phyloP scores from a whole-genome alignment of 257 asterid species.

The Fraxinus americana region DNA sequence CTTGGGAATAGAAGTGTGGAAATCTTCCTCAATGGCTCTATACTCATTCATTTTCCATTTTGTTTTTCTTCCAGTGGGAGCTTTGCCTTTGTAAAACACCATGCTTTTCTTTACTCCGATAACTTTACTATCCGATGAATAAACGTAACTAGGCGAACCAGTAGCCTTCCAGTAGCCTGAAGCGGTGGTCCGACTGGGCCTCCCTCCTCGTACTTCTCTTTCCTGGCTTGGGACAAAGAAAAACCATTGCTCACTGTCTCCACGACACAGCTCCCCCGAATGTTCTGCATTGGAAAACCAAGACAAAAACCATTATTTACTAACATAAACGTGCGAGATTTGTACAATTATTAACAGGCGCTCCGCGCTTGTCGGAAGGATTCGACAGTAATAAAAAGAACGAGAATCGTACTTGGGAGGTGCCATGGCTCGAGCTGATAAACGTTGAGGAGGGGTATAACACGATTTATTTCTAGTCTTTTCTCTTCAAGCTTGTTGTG shows the following conservation, averaged over 20 bases:
- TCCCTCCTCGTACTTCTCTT: conserved; percentile 71
- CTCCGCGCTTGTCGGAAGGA: background rate
- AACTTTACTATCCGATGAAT: conserved; percentile 52
- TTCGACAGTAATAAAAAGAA: background rate
- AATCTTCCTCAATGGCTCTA: conserved; percentile 40
- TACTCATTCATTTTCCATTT: conserved; percentile 68
- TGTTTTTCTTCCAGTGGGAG: conserved; percentile 70
- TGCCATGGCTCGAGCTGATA: conserved; percentile 67
- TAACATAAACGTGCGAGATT: too few species aligned
- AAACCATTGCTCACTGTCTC: conserved; percentile 82
- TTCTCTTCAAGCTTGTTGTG: conserved; percentile 48
- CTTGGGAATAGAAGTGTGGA: conserved; percentile 31
- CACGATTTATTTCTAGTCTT: conserved; percentile 36
- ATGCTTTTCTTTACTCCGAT: conserved; percentile 77
- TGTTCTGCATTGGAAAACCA: conserved; percentile 33
- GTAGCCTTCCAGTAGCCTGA: conserved; percentile 93
- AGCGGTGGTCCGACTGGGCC: conserved; percentile 65
- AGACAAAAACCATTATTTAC: background rate
- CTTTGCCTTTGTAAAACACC: conserved; percentile 80
- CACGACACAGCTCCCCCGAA: conserved; percentile 66
- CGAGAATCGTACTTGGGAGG: conserved; percentile 56
- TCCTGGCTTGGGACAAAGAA: conserved; percentile 69
- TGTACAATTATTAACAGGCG: too few species aligned
- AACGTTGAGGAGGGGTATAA: conserved; percentile 61
- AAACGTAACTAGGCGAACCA: conserved; percentile 74